Evolutionary conservation across 1,284 basidiomycete genomes (phyloP), one percentile per base, ranked within the genome.

Genomic region (Albatrellus sp.): DNA sequence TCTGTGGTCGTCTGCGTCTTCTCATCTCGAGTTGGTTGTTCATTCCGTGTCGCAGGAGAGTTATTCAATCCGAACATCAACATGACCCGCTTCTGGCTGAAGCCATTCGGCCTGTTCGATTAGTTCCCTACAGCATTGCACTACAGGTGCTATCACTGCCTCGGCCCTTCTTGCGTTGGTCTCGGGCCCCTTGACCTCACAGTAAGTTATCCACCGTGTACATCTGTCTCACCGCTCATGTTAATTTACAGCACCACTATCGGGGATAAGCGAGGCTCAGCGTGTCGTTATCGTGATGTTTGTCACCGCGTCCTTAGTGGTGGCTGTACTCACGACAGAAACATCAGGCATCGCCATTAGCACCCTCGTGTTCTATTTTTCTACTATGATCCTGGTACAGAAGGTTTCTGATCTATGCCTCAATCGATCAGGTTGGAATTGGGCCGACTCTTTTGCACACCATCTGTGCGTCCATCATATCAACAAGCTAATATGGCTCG

Each of bases 231-330:
- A 4, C 24, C 24, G 30, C 33, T 9, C 34, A 24, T 35, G 38
- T 17, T 12, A 35, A 12, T 7, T 46, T 54, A 17, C 40, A 78
- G 75, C 51, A 74, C 72, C 12, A 57, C 59, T 75, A n/a, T 51
- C 57, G 14, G 68, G 67, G 1, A 61, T 72, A 40, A 77, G 69
- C 56, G 49, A 57, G 2, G 67, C 72, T 2, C 74, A 80, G 57
- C 80, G 69, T 5, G 67, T 83, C 5, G 83, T 84, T 60, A 80
- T 83, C 52, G 80, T 84, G 57, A 77, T 80, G 73, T 82, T 85
- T 60, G 72, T 75, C 49, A 83, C 80, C 2, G 61, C 70, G 3
- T 61, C 67, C n/a, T 65, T 82, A 32, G 70, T 75, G 24, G 57
- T 77, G n/a, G 62, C 77, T 6, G 73, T 80, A 13, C 68, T 80